Base-by-base conservation (phyloP, 1,284 basidiomycete genomes). In the Ceratobasidium sp. region DNA sequence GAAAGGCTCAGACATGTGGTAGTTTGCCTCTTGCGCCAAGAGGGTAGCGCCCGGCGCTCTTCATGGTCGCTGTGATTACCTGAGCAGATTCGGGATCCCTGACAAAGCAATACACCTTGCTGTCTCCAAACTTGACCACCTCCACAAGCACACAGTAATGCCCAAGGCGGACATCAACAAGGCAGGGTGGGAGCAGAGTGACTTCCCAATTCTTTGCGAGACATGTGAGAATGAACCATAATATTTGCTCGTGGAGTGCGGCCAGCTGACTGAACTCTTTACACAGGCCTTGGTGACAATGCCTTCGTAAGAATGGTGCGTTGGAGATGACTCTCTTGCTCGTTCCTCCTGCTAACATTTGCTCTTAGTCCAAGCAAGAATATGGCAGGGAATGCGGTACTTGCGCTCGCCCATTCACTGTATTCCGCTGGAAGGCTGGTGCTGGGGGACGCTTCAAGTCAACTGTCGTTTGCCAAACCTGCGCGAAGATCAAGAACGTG, bases 381-480 rank as follows among this genome's bases (percentile, higher is more conserved):
- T 96, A 93, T 77, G 98, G 96, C 11, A 89, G 94, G 57, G 95
- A 96, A 66, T 99, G 98, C 83, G 95, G 94, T 73, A 94, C 98
- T 74, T 99, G 98, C 79, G 94, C 95, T 14, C 89, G 96, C 54
- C 92, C 96, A 6, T 98, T 98, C 83, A 98, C 96, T 67, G 93
- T 98, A 77, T 99, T 99, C 82, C 91, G 96, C 57, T 99, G 98
- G 98, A 97, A 98, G 79, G 96, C 98, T 1, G 98, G 98, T 63
- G 79, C 88, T 16, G 97, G 96, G 50, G 92, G 91, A 80, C 90
- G 98, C 49, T 98, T 91, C 88, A 99, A 99, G 85, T 94, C 95
- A 78, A 99, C 98, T 4, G 97, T 98, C 76, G 91, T 99, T 76
- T 99, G 98, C 83, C 96, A 98, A 80, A 98, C 98, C 0, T 99